phyloP scores from a whole-genome alignment of 192 early-diverging fungal genomes.

The Chytriomyces confervae region DNA sequence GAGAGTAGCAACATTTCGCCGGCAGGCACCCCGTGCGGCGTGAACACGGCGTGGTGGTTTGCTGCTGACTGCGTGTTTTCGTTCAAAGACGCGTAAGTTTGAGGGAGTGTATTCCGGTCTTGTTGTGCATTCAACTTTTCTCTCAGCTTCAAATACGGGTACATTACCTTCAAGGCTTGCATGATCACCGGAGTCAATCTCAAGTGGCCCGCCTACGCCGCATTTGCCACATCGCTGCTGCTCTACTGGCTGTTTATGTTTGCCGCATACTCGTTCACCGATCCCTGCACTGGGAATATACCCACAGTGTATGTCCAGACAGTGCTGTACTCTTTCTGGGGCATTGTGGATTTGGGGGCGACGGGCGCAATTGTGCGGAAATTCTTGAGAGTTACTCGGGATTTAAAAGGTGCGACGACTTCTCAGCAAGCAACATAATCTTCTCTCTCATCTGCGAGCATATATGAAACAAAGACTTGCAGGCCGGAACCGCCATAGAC shows the following conservation, averaged over 20 bases:
- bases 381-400: background rate
- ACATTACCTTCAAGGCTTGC: background rate
- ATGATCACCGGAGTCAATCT: background rate
- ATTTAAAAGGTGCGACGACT: background rate
- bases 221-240: background rate
- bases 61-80: background rate
- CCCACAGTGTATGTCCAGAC: background rate
- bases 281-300: background rate
- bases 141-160: background rate
- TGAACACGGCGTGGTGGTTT: too few species aligned
- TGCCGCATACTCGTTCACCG: background rate
- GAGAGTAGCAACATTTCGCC: too few species aligned
- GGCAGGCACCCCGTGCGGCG: too few species aligned
- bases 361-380: background rate
- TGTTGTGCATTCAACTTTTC: background rate
- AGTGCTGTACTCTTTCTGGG: background rate
- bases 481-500: too few species aligned
- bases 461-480: background rate
- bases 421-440: background rate
- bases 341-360: background rate
- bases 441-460: background rate
- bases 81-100: constrained; percentile 5
- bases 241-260: background rate
- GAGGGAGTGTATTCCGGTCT: background rate
- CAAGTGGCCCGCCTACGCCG: background rate